These are phyloP conservation scores for Cryptococcus neoformans DNA, from an alignment of 1,284 basidiomycete species.

Conservation along the genomic window DNA sequence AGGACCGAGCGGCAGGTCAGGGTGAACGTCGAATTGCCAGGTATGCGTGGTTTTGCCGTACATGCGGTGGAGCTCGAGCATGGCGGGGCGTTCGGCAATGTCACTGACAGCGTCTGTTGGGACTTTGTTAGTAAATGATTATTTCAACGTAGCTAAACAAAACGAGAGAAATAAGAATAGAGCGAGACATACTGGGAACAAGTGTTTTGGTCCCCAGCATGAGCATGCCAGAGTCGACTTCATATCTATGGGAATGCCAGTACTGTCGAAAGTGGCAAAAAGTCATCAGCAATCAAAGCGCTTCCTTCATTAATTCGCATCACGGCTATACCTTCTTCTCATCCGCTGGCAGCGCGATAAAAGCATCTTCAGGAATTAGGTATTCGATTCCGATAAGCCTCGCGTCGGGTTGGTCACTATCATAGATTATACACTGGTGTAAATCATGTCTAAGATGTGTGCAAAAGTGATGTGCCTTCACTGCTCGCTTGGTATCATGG, in stretches of 20 bases:
- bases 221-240: slow-evolving; percentile 54
- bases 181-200: slow-evolving; percentile 48
- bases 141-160: neutral
- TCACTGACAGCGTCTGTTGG: slow-evolving; percentile 34
- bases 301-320: too few relatives aligned
- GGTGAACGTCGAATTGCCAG: slow-evolving; percentile 51
- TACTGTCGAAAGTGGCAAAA: slow-evolving; percentile 15
- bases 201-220: slow-evolving; percentile 51
- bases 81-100: slow-evolving; percentile 52
- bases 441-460: slow-evolving; percentile 43
- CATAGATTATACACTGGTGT: slow-evolving; percentile 49
- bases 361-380: slow-evolving; percentile 45
- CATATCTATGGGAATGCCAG: slow-evolving; percentile 49
- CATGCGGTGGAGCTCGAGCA: slow-evolving; percentile 55
- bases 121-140: neutral
- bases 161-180: neutral
- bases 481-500: slow-evolving; percentile 48
- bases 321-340: slow-evolving; percentile 35
- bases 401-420: slow-evolving; percentile 41
- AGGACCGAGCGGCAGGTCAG: slow-evolving; percentile 55
- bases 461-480: slow-evolving; percentile 54
- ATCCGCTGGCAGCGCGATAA: slow-evolving; percentile 35
- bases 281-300: too few relatives aligned
- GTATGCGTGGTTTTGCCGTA: slow-evolving; percentile 59
- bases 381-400: slow-evolving; percentile 50